Percentiles rank a stretch among this genome's conserved stretches.
Conservation (phyloP, 2,329 filamentous ascomycete species). For the Sarocladium strictum region DNA sequence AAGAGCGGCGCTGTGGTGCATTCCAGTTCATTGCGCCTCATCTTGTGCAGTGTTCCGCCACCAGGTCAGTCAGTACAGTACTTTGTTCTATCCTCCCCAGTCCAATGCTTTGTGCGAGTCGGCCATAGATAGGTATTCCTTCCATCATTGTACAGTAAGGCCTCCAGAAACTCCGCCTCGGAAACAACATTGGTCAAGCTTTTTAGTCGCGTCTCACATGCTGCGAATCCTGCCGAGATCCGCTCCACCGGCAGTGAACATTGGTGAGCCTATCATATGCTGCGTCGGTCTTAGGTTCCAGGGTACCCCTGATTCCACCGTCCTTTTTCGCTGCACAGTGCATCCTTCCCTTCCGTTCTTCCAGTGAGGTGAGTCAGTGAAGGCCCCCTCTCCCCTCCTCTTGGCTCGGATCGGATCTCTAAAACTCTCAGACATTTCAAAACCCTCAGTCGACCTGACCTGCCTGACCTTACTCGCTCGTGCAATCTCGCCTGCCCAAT, state of each 20-base stretch:
- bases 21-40: no score
- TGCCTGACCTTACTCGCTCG: neutral
- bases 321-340: neutral
- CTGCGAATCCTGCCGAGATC: neutral
- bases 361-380: no score
- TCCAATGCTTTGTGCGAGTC: no score
- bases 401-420: no score
- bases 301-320: neutral
- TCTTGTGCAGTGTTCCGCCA: no score
- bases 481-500: neutral
- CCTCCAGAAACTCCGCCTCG: neutral
- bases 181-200: neutral
- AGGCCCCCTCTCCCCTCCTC: no score
- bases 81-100: neutral
- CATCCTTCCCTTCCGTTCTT: no score
- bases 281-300: neutral
- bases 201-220: neutral
- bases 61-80: neutral
- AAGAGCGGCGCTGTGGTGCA: no score
- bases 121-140: no score
- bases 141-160: no score
- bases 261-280: neutral
- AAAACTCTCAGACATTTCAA: no score
- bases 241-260: neutral
- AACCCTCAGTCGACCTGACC: no score